Evolutionary conservation across 495 filamentous ascomycete genomes (phyloP).

Genomic region (Polyplosphaeria fusca): DNA sequence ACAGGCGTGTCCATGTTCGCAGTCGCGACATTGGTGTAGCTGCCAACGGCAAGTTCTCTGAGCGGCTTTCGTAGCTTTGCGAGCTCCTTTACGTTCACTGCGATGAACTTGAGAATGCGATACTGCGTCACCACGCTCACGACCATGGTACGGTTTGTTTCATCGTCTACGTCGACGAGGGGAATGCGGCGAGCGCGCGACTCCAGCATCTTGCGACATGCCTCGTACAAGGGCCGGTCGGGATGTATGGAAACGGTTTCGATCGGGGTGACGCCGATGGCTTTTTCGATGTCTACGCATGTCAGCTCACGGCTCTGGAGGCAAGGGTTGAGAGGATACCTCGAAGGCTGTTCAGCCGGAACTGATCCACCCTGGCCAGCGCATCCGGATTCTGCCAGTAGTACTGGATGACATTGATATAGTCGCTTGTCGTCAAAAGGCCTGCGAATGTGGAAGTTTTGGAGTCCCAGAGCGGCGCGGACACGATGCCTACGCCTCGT

Average conservation of each 20-base stretch:
- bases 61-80: conserved; percentile 85
- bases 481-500: conserved; percentile 81
- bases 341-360: conserved; percentile 87
- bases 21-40: conserved; percentile 74
- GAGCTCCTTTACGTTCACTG: conserved; percentile 91
- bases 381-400: conserved; percentile 97
- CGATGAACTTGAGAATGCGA: conserved; percentile 96
- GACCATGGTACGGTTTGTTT: conserved; percentile 88
- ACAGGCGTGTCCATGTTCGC: conserved; percentile 90
- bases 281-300: conserved; percentile 80
- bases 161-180: conserved; percentile 89
- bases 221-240: conserved; percentile 84
- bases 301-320: conserved; percentile 1
- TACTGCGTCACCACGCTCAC: conserved; percentile 98
- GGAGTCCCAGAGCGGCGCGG: conserved; percentile 96
- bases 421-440: conserved; percentile 91
- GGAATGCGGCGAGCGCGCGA: conserved; percentile 91
- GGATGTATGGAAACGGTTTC: conserved; percentile 97
- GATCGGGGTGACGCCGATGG: conserved; percentile 82
- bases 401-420: conserved; percentile 98
- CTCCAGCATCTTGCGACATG: conserved; percentile 89
- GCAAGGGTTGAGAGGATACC: conserved; percentile 52
- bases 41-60: conserved; percentile 75
- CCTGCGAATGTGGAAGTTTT: conserved; percentile 91
- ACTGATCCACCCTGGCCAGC: conserved; percentile 85